These are phyloP conservation scores for Termitomyces sp. DNA, from an alignment of 768 basidiomycete genomes.

Conservation along the genomic window DNA sequence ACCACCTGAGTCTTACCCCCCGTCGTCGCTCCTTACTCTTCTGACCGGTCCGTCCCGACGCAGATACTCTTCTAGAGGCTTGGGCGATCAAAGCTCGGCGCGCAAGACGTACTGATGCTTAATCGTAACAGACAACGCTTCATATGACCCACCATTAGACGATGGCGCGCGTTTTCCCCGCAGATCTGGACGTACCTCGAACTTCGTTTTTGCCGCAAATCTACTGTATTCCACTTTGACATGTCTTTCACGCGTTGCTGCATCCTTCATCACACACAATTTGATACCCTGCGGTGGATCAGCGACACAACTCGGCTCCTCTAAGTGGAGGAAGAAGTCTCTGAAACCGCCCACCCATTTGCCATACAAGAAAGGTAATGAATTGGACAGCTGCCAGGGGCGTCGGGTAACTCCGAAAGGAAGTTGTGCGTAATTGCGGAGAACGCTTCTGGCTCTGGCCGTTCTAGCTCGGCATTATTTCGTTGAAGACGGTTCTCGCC, in stretches of 20 bases:
- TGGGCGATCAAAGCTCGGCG: conserved; percentile 11
- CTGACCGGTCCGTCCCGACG: conserved; percentile 11
- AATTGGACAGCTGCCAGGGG: conserved; percentile 14
- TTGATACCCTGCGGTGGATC: neutral
- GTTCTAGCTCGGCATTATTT: conserved; percentile 27
- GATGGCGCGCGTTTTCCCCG: conserved; percentile 29
- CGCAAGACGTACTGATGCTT: conserved; percentile 20
- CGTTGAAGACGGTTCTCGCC: conserved; percentile 16
- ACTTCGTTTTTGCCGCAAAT: conserved; percentile 27
- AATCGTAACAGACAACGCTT: conserved; percentile 15
- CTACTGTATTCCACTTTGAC: conserved; percentile 22
- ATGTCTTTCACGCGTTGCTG: conserved; percentile 13
- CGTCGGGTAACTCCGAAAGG: conserved; percentile 15
- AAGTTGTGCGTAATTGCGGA: conserved; percentile 7
- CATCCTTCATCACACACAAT: conserved; percentile 9
- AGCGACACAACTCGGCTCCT: conserved; percentile 1
- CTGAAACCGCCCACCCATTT: neutral
- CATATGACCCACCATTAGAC: conserved; percentile 16
- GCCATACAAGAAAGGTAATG: conserved; percentile 16
- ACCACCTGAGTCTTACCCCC: conserved; percentile 1
- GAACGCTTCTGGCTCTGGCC: conserved; percentile 23
- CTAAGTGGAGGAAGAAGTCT: conserved; percentile 3
- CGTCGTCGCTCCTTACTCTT: conserved; percentile 10
- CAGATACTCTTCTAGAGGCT: conserved; percentile 9
- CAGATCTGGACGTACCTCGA: conserved; percentile 33